A percentile compares a stretch with the other conserved stretches of the same genome.
These are phyloP conservation scores for Botrytis porri DNA, from an alignment of 2,329 filamentous ascomycete genomes.

Conservation along the genomic window DNA sequence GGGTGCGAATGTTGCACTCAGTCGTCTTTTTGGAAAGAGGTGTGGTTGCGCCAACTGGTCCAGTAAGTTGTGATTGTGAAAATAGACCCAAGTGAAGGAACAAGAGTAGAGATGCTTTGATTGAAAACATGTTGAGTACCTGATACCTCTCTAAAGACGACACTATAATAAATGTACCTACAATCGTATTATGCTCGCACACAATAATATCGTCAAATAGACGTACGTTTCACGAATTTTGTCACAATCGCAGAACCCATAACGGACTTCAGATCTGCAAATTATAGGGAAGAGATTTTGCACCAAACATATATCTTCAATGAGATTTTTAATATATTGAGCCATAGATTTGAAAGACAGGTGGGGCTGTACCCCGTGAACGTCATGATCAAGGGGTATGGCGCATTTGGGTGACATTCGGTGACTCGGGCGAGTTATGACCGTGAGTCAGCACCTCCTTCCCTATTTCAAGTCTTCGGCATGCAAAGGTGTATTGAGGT, in stretches of 20 bases:
- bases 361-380: background rate
- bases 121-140: conserved; percentile 13
- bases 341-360: background rate
- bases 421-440: background rate
- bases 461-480: background rate
- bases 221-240: background rate
- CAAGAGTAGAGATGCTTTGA: background rate
- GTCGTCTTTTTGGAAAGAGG: conserved; percentile 32
- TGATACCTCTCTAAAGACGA: background rate
- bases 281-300: background rate
- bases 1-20: conserved; percentile 40
- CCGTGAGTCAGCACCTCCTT: background rate
- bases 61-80: conserved; percentile 11
- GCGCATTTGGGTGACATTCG: background rate
- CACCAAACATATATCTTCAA: conserved; percentile 11
- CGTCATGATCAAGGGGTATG: conserved; percentile 6
- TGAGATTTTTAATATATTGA: background rate
- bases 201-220: background rate
- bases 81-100: background rate
- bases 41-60: conserved; percentile 35
- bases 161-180: background rate
- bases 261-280: background rate
- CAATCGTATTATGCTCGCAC: background rate
- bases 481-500: background rate
- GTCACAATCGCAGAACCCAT: background rate